Conservation (phyloP, 495 filamentous ascomycete species). For the Pyrenula massariospora region DNA sequence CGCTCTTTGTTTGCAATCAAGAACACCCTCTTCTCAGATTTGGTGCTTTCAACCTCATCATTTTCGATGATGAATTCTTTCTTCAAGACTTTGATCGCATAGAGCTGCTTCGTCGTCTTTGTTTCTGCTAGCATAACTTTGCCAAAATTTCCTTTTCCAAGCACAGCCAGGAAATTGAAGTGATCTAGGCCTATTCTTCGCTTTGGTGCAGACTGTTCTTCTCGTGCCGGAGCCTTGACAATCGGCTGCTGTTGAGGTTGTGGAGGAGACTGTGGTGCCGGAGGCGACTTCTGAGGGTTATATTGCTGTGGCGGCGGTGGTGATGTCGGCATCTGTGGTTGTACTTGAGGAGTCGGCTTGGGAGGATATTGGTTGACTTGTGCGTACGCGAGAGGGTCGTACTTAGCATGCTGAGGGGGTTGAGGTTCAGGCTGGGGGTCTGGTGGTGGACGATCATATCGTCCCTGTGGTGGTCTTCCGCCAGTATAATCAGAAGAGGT, state of each 20-base stretch:
- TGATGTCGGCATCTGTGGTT: slow-evolving; percentile 23
- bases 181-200: slow-evolving; percentile 87
- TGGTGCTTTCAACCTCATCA: slow-evolving; percentile 97
- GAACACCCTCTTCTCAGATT: slow-evolving; percentile 96
- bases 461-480: background rate
- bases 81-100: slow-evolving; percentile 98
- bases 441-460: background rate
- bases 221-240: slow-evolving; percentile 20
- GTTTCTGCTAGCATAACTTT: slow-evolving; percentile 99
- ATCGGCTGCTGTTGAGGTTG: slow-evolving; percentile 26
- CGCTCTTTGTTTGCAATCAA: slow-evolving; percentile 95
- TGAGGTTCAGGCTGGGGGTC: slow-evolving; percentile 23
- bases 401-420: slow-evolving; percentile 49
- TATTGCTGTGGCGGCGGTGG: slow-evolving; percentile 10
- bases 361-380: slow-evolving; percentile 33
- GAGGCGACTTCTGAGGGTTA: slow-evolving; percentile 10
- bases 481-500: background rate
- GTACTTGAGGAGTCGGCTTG: slow-evolving; percentile 9
- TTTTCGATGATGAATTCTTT: slow-evolving; percentile 99
- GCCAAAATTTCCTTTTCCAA: slow-evolving; percentile 98
- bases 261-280: slow-evolving; percentile 16
- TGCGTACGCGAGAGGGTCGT: slow-evolving; percentile 64
- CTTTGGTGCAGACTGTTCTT: slow-evolving; percentile 47
- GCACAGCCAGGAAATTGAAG: slow-evolving; percentile 98
- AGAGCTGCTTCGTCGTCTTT: slow-evolving; percentile 80